A percentile compares a stretch with the other conserved stretches of the same genome.
These are phyloP conservation scores for Vaucheria bursata DNA, from an alignment of 352 stramenopile species.

Conservation along the genomic window DNA sequence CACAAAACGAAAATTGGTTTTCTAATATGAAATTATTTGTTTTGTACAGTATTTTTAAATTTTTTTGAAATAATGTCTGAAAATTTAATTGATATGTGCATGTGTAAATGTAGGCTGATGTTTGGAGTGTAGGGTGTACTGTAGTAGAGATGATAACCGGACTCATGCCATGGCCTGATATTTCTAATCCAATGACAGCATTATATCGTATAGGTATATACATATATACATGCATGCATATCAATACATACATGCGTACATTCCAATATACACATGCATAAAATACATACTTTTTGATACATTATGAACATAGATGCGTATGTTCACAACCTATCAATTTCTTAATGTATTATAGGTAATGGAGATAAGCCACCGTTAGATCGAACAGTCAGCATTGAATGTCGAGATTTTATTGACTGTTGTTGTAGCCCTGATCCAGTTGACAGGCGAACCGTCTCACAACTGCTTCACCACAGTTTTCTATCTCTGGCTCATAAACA, in stretches of 20 bases:
- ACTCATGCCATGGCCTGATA: slow-evolving; percentile 71
- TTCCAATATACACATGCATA: too few relatives aligned
- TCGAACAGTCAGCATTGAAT: slow-evolving; percentile 14
- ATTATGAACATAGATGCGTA: too few relatives aligned
- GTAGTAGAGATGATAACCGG: slow-evolving; percentile 84
- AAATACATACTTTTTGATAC: too few relatives aligned
- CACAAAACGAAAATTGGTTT: too few relatives aligned
- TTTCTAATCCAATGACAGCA: slow-evolving; percentile 71
- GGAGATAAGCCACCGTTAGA: slow-evolving; percentile 32
- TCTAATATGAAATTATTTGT: too few relatives aligned
- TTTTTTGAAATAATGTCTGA: too few relatives aligned
- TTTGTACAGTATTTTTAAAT: too few relatives aligned
- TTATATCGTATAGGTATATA: too few relatives aligned
- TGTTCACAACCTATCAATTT: too few relatives aligned
- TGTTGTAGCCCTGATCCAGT: slow-evolving; percentile 26
- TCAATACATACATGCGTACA: too few relatives aligned
- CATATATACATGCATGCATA: too few relatives aligned
- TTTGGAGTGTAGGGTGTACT: slow-evolving; percentile 82
- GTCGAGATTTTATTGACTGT: slow-evolving; percentile 17
- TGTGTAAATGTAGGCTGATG: slow-evolving; percentile 78
- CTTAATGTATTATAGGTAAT: slow-evolving; percentile 19
- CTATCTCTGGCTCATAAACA: not conserved
- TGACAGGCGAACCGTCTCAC: slow-evolving; percentile 23
- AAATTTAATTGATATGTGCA: too few relatives aligned
- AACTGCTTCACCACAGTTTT: slow-evolving; percentile 33